Base-by-base conservation (phyloP, 495 filamentous ascomycete genomes). In the Lepidopterella palustris region DNA sequence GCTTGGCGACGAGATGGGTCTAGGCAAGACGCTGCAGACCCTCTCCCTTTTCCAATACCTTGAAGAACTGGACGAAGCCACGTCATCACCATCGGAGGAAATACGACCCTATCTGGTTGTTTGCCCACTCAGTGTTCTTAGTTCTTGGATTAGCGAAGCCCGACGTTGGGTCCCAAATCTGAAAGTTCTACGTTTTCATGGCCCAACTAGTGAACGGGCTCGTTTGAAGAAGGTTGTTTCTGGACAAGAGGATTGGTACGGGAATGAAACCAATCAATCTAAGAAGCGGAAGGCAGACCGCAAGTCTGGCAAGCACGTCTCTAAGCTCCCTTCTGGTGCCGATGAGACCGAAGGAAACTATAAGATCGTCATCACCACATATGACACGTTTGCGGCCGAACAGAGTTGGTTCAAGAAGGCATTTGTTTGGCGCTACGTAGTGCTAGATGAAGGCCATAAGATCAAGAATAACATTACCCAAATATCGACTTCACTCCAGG, bases 1-100 rank as follows among this genome's bases (percentile, higher is more conserved):
- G 18, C 72, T 84, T 0, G 82, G 76, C 4, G 82, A 85, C 48
- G 82, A 85, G 47, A 85, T 85, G 82, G 82, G 82, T n/a, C 73
- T 85, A 0, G 83, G 82, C 18, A 84, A 84, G 63, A 86, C 82
- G 0, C 60, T 84, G 0, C 83, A 86, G 60, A 82, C 80, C 0
- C 72, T 86, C 0, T 76, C 83, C 1, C 71, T 85, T 0, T 80
- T 85, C 32, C 79, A 80, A 52, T 72, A 78, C 47, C 57, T 83
- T 0, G 76, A 72, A 28, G 74, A 82, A 50, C 61, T 60, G 11
- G 64, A 70, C 13, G 45, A 66, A 6, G 50, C 64, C 18, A 57
- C 40, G 20, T 56, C 52, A 26, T 5, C 35, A 0, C 53, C 63
- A 4, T 49, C 56, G 4, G 65, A 69, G 21, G 74, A 79, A 50